These are phyloP conservation scores for Rhodotorula babjevae DNA, from an alignment of 768 basidiomycete genomes.

Conservation along the genomic window DNA sequence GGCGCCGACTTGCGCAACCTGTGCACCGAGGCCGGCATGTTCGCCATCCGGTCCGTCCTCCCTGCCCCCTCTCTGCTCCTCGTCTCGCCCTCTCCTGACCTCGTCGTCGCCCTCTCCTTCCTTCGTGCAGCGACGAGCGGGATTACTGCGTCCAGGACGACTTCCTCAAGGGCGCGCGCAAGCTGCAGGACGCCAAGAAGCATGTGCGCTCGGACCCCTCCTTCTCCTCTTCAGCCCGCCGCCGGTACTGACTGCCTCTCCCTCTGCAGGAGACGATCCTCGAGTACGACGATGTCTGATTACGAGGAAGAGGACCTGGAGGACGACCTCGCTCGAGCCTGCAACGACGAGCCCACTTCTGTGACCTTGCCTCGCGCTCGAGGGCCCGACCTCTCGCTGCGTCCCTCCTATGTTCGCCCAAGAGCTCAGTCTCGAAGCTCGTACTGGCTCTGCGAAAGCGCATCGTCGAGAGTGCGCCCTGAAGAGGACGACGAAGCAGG, in stretches of 20 bases:
- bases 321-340: no score
- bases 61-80: background rate
- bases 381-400: no score
- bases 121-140: constrained; percentile 63
- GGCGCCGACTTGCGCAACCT: constrained; percentile 95
- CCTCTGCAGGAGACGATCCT: constrained; percentile 18
- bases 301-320: no score
- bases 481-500: no score
- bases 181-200: constrained; percentile 46
- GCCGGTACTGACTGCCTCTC: no score
- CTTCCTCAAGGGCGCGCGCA: constrained; percentile 89
- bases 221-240: background rate
- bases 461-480: no score
- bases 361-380: no score
- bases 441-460: no score
- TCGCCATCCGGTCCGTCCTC: constrained; percentile 85
- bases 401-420: no score
- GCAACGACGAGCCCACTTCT: no score
- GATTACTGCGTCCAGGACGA: constrained; percentile 91
- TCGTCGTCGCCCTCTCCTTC: no score
- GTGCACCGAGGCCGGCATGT: constrained; percentile 65
- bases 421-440: no score
- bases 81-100: background rate
- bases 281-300: constrained; percentile 1
- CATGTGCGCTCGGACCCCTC: background rate